These are phyloP conservation scores for Phytophthora sansomeana DNA, from an alignment of 352 stramenopile genomes.

Conservation along the genomic window DNA sequence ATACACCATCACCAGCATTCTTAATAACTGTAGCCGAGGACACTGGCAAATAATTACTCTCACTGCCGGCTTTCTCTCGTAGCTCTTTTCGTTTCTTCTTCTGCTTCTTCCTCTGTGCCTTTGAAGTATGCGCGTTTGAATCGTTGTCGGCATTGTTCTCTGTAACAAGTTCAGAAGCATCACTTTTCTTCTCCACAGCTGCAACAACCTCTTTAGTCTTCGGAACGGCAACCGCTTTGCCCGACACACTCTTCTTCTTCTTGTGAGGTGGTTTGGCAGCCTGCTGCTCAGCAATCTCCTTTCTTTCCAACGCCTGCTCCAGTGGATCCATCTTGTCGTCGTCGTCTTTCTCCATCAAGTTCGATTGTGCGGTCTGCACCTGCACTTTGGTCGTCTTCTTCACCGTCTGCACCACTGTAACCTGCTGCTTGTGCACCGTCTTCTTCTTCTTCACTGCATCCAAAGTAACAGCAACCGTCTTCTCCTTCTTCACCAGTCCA, in stretches of 20 bases:
- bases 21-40: not conserved
- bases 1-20: not conserved
- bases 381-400: constrained; percentile 22
- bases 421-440: constrained; percentile 2
- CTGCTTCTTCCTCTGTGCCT: constrained; percentile 7
- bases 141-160: not conserved
- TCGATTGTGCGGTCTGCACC: constrained; percentile 8
- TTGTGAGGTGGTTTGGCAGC: constrained; percentile 11
- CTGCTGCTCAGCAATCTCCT: constrained; percentile 33
- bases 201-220: constrained; percentile 4
- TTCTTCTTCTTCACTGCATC: constrained; percentile 2
- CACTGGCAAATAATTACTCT: not conserved
- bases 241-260: constrained; percentile 24
- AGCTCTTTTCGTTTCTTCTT: constrained; percentile 5
- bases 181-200: not conserved
- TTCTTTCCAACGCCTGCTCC: constrained; percentile 47
- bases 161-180: not conserved
- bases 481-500: not conserved
- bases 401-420: not conserved
- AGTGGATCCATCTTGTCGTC: constrained; percentile 39
- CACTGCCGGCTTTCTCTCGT: not conserved
- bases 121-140: not conserved
- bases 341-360: constrained; percentile 16
- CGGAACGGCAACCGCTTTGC: not conserved
- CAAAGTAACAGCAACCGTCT: not conserved